Percentiles rank a stretch among this genome's conserved stretches.
phyloP scores from a whole-genome alignment of 306 rosid species.

The Lithocarpus polystachyus region DNA sequence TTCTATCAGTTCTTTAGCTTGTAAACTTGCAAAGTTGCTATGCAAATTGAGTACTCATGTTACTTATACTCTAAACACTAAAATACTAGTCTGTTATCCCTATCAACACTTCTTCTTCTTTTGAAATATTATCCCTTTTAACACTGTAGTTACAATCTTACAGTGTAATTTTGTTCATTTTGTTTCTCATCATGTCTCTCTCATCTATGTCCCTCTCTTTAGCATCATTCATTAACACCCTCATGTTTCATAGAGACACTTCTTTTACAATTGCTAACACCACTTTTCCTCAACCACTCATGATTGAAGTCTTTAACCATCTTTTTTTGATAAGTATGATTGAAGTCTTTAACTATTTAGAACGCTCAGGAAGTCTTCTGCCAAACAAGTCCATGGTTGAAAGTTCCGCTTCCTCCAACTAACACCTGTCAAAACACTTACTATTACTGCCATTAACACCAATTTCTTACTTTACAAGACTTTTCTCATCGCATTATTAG shows the following conservation, averaged over 20 bases:
- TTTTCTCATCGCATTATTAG: background rate
- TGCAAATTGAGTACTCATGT: background rate
- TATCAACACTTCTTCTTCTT: background rate
- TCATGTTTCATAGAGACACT: background rate
- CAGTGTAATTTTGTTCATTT: background rate
- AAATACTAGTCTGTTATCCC: background rate
- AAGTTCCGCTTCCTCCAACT: background rate
- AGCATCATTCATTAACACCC: background rate
- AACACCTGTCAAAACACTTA: background rate
- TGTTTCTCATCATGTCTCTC: background rate
- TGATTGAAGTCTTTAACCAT: background rate
- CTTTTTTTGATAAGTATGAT: no score
- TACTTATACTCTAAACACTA: background rate
- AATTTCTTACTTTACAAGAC: background rate
- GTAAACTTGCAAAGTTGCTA: background rate
- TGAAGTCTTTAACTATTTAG: background rate
- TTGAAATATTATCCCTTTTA: no score
- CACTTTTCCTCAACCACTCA: background rate
- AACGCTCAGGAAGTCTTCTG: background rate
- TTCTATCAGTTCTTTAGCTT: background rate
- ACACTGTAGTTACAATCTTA: background rate
- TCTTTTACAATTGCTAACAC: background rate
- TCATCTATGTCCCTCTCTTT: background rate
- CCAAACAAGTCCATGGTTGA: background rate
- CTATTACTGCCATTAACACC: background rate